Percentiles rank a stretch among this genome's conserved stretches.
Conservation (phyloP, 2,329 filamentous ascomycete genomes). For the Biscogniauxia marginata region DNA sequence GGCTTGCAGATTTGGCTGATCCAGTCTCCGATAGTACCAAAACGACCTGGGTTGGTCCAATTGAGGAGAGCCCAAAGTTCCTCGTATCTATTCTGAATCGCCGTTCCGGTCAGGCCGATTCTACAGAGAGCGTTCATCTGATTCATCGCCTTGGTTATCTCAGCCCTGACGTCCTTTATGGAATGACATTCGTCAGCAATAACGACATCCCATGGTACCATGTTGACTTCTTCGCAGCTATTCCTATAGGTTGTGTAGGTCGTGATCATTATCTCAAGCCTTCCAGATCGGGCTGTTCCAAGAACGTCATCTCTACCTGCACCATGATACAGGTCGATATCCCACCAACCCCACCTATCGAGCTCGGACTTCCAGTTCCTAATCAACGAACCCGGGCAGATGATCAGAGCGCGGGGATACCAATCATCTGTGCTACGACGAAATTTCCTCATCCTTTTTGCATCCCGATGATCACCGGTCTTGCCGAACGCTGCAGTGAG, state of each 20-base stretch:
- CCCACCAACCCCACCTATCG: slow-evolving; percentile 93
- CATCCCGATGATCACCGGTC: slow-evolving; percentile 82
- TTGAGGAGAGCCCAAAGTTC: slow-evolving; percentile 95
- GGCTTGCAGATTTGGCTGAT: slow-evolving; percentile 74
- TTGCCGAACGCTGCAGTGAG: slow-evolving; percentile 91
- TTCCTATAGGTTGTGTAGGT: slow-evolving; percentile 91
- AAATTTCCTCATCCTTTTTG: slow-evolving; percentile 84
- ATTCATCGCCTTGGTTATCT: slow-evolving; percentile 82
- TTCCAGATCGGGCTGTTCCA: slow-evolving; percentile 69
- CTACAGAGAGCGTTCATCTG: slow-evolving; percentile 88
- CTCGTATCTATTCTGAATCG: slow-evolving; percentile 97
- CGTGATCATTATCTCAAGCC: slow-evolving; percentile 87
- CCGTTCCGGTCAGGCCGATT: slow-evolving; percentile 90
- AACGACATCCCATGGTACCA: slow-evolving; percentile 88
- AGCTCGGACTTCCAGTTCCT: slow-evolving; percentile 90
- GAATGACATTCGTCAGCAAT: slow-evolving; percentile 92
- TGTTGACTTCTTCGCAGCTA: slow-evolving; percentile 71
- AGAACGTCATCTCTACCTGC: slow-evolving; percentile 66
- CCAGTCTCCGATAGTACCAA: slow-evolving; percentile 70
- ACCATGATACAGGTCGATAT: slow-evolving; percentile 80
- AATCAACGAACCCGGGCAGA: slow-evolving; percentile 87
- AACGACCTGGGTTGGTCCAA: slow-evolving; percentile 85
- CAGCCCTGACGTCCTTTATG: slow-evolving; percentile 77
- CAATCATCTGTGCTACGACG: slow-evolving; percentile 62
- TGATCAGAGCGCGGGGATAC: slow-evolving; percentile 82